These are phyloP conservation scores for Alternaria gansuensis DNA, from an alignment of 2,329 filamentous ascomycete genomes.

Conservation along the genomic window DNA sequence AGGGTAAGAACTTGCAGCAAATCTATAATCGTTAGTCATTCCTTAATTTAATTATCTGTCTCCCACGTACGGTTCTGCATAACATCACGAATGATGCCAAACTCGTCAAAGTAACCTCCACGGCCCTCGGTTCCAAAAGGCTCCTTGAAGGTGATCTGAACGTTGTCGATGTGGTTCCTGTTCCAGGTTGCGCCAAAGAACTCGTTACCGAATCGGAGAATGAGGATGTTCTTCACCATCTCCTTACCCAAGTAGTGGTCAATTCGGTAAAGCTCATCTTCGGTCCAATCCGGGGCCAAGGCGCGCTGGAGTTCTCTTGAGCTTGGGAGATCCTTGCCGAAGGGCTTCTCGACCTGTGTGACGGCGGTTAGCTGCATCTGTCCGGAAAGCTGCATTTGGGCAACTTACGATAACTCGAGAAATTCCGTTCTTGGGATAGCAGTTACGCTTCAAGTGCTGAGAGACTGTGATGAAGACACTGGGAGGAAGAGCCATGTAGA, in stretches of 20 bases:
- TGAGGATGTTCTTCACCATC: slow-evolving; percentile 99
- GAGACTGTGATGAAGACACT: slow-evolving; percentile 98
- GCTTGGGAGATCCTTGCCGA: slow-evolving; percentile 94
- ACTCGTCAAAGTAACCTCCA: slow-evolving; percentile 99
- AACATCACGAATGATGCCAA: slow-evolving; percentile 98
- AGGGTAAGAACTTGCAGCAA: slow-evolving; percentile 95
- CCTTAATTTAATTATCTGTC: neutral
- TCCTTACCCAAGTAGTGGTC: slow-evolving; percentile 99
- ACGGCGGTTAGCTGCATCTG: slow-evolving; percentile 27
- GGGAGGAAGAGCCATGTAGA: slow-evolving; percentile 98
- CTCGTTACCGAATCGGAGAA: slow-evolving; percentile 96
- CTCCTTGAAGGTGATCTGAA: slow-evolving; percentile 99
- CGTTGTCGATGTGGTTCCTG: slow-evolving; percentile 98
- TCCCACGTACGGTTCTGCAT: slow-evolving; percentile 86
- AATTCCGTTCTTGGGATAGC: slow-evolving; percentile 90
- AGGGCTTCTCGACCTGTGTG: slow-evolving; percentile 92
- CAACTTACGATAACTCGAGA: slow-evolving; percentile 86
- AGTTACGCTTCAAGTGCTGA: slow-evolving; percentile 95
- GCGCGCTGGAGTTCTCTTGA: slow-evolving; percentile 95
- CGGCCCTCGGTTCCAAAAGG: slow-evolving; percentile 98
- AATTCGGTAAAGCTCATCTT: slow-evolving; percentile 98
- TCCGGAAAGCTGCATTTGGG: slow-evolving; percentile 10
- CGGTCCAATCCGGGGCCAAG: slow-evolving; percentile 96
- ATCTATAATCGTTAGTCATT: slow-evolving; percentile 59
- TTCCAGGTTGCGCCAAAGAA: slow-evolving; percentile 99